Evolutionary conservation across 768 basidiomycete species (phyloP).

Genomic region (Hypsizygus marmoreus): DNA sequence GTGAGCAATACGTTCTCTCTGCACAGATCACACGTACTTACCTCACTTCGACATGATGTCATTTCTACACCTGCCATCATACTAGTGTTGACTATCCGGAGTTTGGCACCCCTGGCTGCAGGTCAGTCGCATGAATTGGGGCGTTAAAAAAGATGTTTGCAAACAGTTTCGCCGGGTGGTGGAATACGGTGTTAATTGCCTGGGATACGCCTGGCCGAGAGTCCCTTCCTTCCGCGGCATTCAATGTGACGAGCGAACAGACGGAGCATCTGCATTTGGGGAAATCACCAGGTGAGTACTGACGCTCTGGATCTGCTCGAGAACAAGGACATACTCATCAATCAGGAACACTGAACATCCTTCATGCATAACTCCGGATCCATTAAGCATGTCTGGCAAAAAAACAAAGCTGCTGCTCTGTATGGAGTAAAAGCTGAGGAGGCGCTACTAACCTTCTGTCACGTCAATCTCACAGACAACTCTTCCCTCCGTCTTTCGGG

Average conservation of each 20-base stretch:
- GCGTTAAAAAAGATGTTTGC: conserved; percentile 14
- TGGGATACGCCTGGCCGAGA: conserved; percentile 42
- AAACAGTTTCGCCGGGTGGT: conserved; percentile 43
- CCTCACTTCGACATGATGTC: conserved; percentile 42
- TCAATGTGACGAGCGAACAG: conserved; percentile 37
- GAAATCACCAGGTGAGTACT: not conserved
- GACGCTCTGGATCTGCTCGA: not conserved
- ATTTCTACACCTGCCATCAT: conserved; percentile 28
- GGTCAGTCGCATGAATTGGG: not conserved
- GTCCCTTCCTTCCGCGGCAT: conserved; percentile 29
- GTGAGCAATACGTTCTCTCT: not conserved
- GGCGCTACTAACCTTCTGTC: conserved; percentile 38
- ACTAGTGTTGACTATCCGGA: conserved; percentile 44
- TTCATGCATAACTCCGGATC: conserved; percentile 36
- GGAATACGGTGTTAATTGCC: conserved; percentile 46
- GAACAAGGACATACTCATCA: conserved; percentile 40
- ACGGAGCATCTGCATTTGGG: conserved; percentile 39
- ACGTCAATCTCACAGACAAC: conserved; percentile 45
- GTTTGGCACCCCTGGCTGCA: conserved; percentile 39
- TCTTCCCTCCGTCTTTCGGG: conserved; percentile 33
- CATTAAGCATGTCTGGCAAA: conserved; percentile 46
- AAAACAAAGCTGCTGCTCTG: conserved; percentile 5
- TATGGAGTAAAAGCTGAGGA: not conserved
- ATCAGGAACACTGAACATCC: conserved; percentile 46
- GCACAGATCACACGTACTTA: conserved; percentile 16